phyloP scores from a whole-genome alignment of 441 rosid genomes.

The Bocquillonia castaneifolia region DNA sequence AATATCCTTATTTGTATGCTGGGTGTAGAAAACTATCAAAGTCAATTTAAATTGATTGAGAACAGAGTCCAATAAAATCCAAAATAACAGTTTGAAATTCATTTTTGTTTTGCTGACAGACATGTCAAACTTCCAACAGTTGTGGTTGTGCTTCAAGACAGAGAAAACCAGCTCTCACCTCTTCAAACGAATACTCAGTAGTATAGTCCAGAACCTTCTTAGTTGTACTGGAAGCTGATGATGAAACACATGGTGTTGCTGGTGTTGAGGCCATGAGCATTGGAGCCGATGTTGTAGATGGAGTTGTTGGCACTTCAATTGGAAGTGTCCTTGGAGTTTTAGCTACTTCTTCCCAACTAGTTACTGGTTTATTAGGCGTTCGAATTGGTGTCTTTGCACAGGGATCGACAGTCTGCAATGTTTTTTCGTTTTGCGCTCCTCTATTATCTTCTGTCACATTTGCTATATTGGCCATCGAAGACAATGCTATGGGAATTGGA shows the following conservation, averaged over 20 bases:
- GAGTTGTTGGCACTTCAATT: constrained; percentile 41
- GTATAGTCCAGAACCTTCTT: constrained; percentile 20
- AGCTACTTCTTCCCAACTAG: constrained; percentile 29
- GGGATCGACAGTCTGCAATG: constrained; percentile 15
- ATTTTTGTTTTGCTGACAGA: not conserved
- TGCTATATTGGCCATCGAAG: constrained; percentile 39
- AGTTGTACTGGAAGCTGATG: constrained; percentile 16
- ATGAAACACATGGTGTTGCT: constrained; percentile 37
- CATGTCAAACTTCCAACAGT: not conserved
- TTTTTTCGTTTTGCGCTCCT: constrained; percentile 23
- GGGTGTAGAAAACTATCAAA: not conserved
- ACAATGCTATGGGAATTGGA: constrained; percentile 38
- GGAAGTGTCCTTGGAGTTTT: constrained; percentile 34
- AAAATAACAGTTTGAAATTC: not conserved
- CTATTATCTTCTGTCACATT: constrained; percentile 44
- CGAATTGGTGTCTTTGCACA: constrained; percentile 20
- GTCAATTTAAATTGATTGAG: not conserved
- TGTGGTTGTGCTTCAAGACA: constrained; percentile 12
- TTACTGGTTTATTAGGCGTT: constrained; percentile 25
- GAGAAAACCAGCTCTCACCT: constrained; percentile 51
- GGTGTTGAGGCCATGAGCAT: constrained; percentile 58
- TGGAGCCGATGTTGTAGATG: constrained; percentile 42
- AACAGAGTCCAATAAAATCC: not conserved
- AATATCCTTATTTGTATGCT: not conserved
- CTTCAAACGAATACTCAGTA: constrained; percentile 69